Evolutionary conservation across 345 rosid genomes (phyloP).

Genomic region (Noccaea caerulescens): DNA sequence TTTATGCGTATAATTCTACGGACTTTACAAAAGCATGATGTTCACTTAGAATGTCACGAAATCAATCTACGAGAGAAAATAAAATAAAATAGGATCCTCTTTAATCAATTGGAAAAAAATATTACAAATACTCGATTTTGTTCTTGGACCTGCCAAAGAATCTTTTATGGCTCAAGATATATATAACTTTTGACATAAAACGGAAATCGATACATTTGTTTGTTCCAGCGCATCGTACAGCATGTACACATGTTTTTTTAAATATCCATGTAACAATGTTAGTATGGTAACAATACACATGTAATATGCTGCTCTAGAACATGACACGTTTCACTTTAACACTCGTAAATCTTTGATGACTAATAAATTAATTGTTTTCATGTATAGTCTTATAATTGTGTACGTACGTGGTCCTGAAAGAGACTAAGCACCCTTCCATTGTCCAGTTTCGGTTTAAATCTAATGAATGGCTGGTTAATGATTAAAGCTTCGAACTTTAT

Average conservation of each 20-base stretch:
- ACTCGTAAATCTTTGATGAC: constrained; percentile 15
- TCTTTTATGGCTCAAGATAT: constrained; percentile 41
- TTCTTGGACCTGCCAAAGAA: constrained; percentile 34
- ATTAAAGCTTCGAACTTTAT: constrained; percentile 32
- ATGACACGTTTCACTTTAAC: constrained; percentile 16
- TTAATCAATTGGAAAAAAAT: constrained; percentile 19
- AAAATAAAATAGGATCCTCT: background rate
- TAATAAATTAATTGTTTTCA: constrained; percentile 3
- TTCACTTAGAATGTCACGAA: constrained; percentile 12
- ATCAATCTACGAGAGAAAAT: constrained; percentile 17
- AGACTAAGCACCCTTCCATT: constrained; percentile 33
- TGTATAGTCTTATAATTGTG: constrained; percentile 17
- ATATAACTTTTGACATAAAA: constrained; percentile 27
- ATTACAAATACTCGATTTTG: constrained; percentile 2
- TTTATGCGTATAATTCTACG: background rate
- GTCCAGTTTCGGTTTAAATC: constrained; percentile 29
- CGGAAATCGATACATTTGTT: constrained; percentile 33
- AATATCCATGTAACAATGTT: background rate
- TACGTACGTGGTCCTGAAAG: constrained; percentile 43
- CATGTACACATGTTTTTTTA: constrained; percentile 1
- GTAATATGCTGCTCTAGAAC: constrained; percentile 18
- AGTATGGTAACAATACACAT: constrained; percentile 16
- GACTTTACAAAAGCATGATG: constrained; percentile 17
- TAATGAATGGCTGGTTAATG: constrained; percentile 31
- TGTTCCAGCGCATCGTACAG: constrained; percentile 27